Conservation (phyloP, 2,329 filamentous ascomycete species). For the Pseudocercospora fuligena region DNA sequence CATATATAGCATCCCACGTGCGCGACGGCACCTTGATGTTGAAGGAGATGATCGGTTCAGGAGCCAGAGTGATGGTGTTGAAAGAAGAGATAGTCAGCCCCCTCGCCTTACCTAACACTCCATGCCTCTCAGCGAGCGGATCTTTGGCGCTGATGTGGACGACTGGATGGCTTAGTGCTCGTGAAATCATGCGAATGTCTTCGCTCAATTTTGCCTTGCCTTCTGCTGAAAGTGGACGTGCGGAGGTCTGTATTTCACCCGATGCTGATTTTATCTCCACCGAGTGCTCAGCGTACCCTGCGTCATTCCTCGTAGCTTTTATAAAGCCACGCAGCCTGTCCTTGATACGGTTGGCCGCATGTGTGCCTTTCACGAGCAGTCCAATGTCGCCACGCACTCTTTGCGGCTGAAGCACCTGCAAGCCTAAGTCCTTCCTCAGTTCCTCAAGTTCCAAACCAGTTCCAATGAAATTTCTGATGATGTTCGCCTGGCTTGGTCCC, state of each 20-base stretch:
- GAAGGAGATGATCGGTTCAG: constrained; percentile 64
- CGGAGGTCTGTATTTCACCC: not conserved
- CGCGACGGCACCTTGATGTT: constrained; percentile 63
- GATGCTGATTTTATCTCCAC: not conserved
- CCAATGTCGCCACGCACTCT: not conserved
- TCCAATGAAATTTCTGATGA: constrained; percentile 2
- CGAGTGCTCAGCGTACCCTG: constrained; percentile 1
- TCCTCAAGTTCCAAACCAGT: not conserved
- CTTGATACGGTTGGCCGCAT: not conserved
- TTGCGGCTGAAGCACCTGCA: not conserved
- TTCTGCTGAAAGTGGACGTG: not conserved
- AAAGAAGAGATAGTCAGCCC: constrained; percentile 67
- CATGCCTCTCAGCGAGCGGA: constrained; percentile 23
- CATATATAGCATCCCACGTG: constrained; percentile 58
- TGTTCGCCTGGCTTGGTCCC: not conserved
- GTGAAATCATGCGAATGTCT: constrained; percentile 38
- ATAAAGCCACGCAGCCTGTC: not conserved
- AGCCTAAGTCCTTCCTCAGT: not conserved
- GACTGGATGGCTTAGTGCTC: constrained; percentile 61
- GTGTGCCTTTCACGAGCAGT: not conserved
- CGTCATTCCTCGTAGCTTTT: not conserved
- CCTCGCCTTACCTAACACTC: constrained; percentile 38
- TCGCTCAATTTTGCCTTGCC: not conserved
- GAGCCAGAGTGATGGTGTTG: constrained; percentile 61
- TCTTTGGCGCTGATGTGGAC: constrained; percentile 56